Base-by-base conservation (phyloP, 768 basidiomycete genomes). In the Cystobasidium tubakii region DNA sequence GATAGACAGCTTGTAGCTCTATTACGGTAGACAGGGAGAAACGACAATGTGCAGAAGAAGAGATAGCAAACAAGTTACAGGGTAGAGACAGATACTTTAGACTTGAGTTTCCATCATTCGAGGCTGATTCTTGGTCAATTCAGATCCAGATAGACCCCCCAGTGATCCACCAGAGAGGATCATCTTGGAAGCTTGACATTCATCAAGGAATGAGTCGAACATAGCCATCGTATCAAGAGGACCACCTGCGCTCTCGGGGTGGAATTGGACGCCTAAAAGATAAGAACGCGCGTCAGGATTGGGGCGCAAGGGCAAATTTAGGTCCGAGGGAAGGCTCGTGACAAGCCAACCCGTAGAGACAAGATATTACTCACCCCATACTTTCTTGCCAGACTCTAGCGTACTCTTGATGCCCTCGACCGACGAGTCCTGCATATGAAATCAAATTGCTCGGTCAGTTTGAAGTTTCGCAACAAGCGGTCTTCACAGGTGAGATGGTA, bases 351-450 rank as follows among this genome's bases (percentile, higher is more conserved):
- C 57, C 46, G 4, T 9, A 4, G 21, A 50, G 46, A 50, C n/a
- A 50, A 9, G n/a, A 50, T 50, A 50, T 50, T 65, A 71, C 69
- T 57, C 95, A 77, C 95, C 96, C 92, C 93, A 98, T 34, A 98
- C 86, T 76, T 87, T 88, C 83, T 89, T 92, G 67, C 92, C 92
- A 27, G 92, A 93, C 12, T 88, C 89, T 0, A 83, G 80, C 1
- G 96, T 96, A 21, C 92, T 94, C 83, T 93, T 97, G 85, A 98
- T 96, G 44, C 96, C 96, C 81, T 98, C 96, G 19, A 98, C 93
- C 0, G 92, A 96, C 19, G 95, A 97, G 83, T 98, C 95, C 31
- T 72, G 67, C 15, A 21, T 29, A 36, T n/a, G n/a, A 29, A 73
- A 44, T 6, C 15, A 17, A 34, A 72, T 9, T 60, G 62, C 69